Evolutionary conservation across 495 filamentous ascomycete genomes (phyloP).

Genomic region (Eremomyces bilateralis): DNA sequence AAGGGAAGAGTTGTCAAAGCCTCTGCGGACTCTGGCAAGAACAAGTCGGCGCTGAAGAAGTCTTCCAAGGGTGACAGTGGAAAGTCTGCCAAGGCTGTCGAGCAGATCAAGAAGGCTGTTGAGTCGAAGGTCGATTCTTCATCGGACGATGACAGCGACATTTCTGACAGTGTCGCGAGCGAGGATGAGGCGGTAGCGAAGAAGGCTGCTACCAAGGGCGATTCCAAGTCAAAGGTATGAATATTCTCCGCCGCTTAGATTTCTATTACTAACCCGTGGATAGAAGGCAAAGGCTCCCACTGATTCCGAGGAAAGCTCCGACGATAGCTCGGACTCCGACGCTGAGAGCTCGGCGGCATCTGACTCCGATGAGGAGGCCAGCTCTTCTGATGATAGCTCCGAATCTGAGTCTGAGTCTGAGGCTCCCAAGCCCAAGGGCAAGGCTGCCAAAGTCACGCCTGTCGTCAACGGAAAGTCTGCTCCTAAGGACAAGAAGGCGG

Average conservation of each 20-base stretch:
- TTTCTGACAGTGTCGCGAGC: too few relatives aligned
- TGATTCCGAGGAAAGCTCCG: constrained; percentile 9
- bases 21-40: too few relatives aligned
- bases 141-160: too few relatives aligned
- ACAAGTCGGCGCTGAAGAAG: too few relatives aligned
- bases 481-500: constrained; percentile 3
- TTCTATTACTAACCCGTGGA: too few relatives aligned
- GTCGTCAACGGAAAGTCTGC: constrained; percentile 8
- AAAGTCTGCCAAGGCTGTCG: too few relatives aligned
- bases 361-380: constrained; percentile 17
- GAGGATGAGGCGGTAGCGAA: constrained; percentile 25
- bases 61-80: too few relatives aligned
- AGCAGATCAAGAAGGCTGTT: too few relatives aligned
- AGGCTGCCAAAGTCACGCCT: constrained; percentile 19
- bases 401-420: constrained; percentile 22
- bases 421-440: constrained; percentile 19
- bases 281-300: too few relatives aligned
- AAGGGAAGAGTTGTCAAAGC: too few relatives aligned
- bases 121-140: too few relatives aligned
- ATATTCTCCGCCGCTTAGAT: too few relatives aligned
- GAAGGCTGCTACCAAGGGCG: constrained; percentile 14
- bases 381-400: constrained; percentile 9
- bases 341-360: constrained; percentile 14
- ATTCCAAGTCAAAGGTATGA: constrained; percentile 21
- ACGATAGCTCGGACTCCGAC: constrained; percentile 11